These are phyloP conservation scores for Leccinellum albellum DNA, from an alignment of 768 basidiomycete genomes.

Conservation along the genomic window DNA sequence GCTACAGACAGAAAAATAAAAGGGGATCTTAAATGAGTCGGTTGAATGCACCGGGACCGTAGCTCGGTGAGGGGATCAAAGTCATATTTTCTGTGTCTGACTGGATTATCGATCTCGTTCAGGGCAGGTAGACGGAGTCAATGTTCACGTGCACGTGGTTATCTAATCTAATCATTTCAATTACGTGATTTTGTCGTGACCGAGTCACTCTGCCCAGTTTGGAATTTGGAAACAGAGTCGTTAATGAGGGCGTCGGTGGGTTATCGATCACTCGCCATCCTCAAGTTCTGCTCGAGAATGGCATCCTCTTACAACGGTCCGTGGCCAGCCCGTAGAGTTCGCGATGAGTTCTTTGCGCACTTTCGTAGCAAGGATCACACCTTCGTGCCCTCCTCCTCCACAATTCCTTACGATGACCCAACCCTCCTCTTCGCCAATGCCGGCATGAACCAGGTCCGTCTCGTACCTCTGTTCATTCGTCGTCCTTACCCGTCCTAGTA, in stretches of 20 bases:
- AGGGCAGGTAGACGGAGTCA: slow-evolving; percentile 36
- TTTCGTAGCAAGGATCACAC: slow-evolving; percentile 79
- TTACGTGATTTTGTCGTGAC: slow-evolving; percentile 2
- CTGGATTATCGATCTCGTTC: slow-evolving; percentile 43
- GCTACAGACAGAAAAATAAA: slow-evolving; percentile 33
- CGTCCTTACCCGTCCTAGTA: slow-evolving; percentile 50
- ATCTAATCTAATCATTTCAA: slow-evolving; percentile 24
- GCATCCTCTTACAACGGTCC: slow-evolving; percentile 33
- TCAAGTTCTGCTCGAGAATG: slow-evolving; percentile 20
- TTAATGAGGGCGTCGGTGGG: slow-evolving; percentile 7
- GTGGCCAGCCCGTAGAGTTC: slow-evolving; percentile 81
- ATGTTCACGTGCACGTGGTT: neutral
- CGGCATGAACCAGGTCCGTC: slow-evolving; percentile 86
- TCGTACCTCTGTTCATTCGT: neutral
- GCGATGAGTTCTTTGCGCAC: slow-evolving; percentile 88
- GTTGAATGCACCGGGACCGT: slow-evolving; percentile 29
- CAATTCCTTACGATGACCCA: slow-evolving; percentile 96
- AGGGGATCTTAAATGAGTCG: slow-evolving; percentile 4
- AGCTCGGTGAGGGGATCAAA: slow-evolving; percentile 15
- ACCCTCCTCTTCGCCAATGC: slow-evolving; percentile 98
- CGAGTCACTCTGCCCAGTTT: slow-evolving; percentile 7
- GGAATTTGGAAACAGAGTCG: neutral
- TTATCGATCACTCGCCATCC: slow-evolving; percentile 22
- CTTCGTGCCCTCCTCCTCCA: slow-evolving; percentile 86
- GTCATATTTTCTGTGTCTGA: slow-evolving; percentile 6